Base-by-base conservation (phyloP, 1,284 basidiomycete species). In the Coriolopsis trogii region DNA sequence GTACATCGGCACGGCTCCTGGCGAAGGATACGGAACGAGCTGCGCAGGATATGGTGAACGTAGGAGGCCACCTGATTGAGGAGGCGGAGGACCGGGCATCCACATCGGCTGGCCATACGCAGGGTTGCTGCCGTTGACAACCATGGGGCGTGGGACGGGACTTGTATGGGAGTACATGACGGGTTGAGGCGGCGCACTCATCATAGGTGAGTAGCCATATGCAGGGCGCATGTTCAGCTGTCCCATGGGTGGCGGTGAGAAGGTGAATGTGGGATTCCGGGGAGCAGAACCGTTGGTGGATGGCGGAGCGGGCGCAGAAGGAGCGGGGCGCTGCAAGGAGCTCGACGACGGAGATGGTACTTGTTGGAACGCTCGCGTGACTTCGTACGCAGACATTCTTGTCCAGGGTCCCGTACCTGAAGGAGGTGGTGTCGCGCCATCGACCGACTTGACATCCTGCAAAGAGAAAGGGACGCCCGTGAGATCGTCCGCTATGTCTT, bases 361-460 rank as follows among this genome's bases (percentile, higher is more conserved):
- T 67, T 86, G 85, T 63, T 92, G 89, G 72, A 92, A 92, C 21
- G 89, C 87, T 53, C 87, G 82, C 13, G 86, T 89, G 21, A 91
- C 89, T 52, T 92, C 89, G 54, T 84, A 82, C 33, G 86, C 71
- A 10, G 89, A 89, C 82, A 91, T 89, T 39, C 87, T 81, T 13
- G 85, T 85, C 28, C 87, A 79, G 8, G 75, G 73, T 37, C 75
- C 70, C 16, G 80, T 72, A 15, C 74, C 70, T 10, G 77, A 76
- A 16, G 87, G 84, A n/a, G 88, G 87, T 1, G 88, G 88, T 2
- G 87, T 89, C 66, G 82, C 84, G 28, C 87, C 87, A 59, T 87
- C 87, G 62, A 91, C 88, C 10, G 88, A 87, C 64, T 91, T 91
- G 46, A 89, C 85, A 51, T 91, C 89, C 61, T 87, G 87, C 23